Evolutionary conservation across 495 filamentous ascomycete genomes (phyloP), one percentile per base, ranked within the genome.

Genomic region (Hypoxylon cercidicola): DNA sequence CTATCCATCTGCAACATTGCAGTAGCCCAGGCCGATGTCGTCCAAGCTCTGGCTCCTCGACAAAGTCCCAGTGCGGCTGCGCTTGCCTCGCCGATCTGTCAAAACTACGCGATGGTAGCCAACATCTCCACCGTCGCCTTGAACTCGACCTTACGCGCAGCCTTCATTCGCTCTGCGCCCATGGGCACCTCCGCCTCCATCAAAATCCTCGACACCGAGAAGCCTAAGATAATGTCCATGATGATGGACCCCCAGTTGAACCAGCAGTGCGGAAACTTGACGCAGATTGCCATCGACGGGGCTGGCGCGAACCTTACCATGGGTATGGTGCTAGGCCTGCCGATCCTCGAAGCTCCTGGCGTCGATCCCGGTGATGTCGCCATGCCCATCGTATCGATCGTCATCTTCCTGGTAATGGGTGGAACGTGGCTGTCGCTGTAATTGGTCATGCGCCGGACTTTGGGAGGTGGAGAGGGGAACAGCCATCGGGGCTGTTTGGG

Each of bases 121-220:
- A 74, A 74, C 56, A 57, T 70, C 30, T 72, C 70, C 12, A 66
- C 64, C 39, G 72, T 79, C 56, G 73, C 69, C 44, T 18, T 58
- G 44, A 78, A 77, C 68, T 55, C 63, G 35, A 72, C 76, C 43
- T 76, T 72, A 41, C 76, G 76, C 43, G 55, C 66, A 9, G 69
- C 74, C 7, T 78, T 71, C 73, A 39, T 75, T 18, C 69, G 69
- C 21, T 60, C 68, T 6, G 72, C 74, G 13, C 56, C 56, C 15
- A 23, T 70, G 32, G 76, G 76, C 30, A 74, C 72, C 13, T 66
- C 71, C 40, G 37, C 57, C 25, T 56, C 75, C 20, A 54, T 55
- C 15, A 37, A 18, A 9, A 74, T 79, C 54, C 45, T 79, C 4
- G 68, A 76, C 44, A 54, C 57, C 7, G 67, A 74, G 30, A 58